Base-by-base conservation (phyloP, 1,139 yeast species). In the Saccharomyces hybrid region DNA sequence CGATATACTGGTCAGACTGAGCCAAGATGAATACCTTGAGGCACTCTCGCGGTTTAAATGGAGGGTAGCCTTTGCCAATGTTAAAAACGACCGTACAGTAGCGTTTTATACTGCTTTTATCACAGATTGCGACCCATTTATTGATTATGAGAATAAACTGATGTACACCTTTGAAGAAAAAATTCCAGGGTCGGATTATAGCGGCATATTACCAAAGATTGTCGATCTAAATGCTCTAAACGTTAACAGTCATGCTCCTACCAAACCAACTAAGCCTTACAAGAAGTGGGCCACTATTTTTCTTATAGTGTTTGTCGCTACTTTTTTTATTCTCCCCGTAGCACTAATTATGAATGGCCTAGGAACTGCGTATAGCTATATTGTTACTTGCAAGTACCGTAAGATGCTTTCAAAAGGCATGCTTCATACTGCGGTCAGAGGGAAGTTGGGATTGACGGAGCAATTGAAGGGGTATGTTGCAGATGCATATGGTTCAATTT, bases 21-120 rank as follows among this genome's bases (percentile, higher is more conserved):
- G 91, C 0, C 69, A 75, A 2, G 73, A 74, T 32, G 72, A 64
- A 26, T 91, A 76, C 66, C 72, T 71, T 54, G 71, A 76, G 53
- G 95, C 88, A 0, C 75, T 91, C 54, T 55, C 64, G 13, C 68
- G 66, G 56, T 90, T 91, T 67, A 71, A 81, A 59, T 77, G 78
- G 57, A 78, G 86, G 56, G 73, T 81, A 3, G 66, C 82, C 6
- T 74, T 88, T 59, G 88, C 97, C 6, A 91, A 91, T 69, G 79
- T 86, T 20, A 78, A 83, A 54, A 85, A 88, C 67, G 98, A 91
- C 68, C 75, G 84, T 50, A 77, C 83, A 0, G 86, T 81, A 1
- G 82, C 80, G 23, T 81, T 79, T 62, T 79, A 74, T 67, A 79
- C 85, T 0, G 69, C 83, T 0, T 80, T 70, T 59, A 75, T 81